Conservation (phyloP, 2,329 filamentous ascomycete species). For the Aaosphaeria arxii region DNA sequence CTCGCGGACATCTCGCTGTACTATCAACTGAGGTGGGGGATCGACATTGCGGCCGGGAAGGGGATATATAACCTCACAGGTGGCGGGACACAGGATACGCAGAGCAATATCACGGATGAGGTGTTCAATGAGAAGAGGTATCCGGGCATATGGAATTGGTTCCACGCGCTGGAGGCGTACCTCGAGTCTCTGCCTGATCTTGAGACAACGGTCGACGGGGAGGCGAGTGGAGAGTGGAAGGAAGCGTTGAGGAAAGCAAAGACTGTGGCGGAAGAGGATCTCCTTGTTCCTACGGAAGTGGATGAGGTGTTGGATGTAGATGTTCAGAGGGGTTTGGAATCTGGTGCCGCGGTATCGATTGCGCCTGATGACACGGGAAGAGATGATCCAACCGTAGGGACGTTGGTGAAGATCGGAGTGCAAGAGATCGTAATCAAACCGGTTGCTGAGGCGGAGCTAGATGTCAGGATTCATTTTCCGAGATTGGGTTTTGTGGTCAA, state of each 20-base stretch:
- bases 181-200: slow-evolving; percentile 25
- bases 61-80: slow-evolving; percentile 35
- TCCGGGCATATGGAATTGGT: slow-evolving; percentile 36
- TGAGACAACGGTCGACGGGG: slow-evolving; percentile 15
- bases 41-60: slow-evolving; percentile 35
- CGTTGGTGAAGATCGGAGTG: slow-evolving; percentile 34
- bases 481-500: slow-evolving; percentile 38
- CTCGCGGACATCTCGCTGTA: slow-evolving; percentile 38
- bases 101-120: slow-evolving; percentile 11
- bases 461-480: slow-evolving; percentile 40
- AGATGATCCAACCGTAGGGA: slow-evolving; percentile 37
- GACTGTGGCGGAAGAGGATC: slow-evolving; percentile 6
- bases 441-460: slow-evolving; percentile 23
- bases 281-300: slow-evolving; percentile 31
- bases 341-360: slow-evolving; percentile 30
- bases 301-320: slow-evolving; percentile 23
- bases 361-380: slow-evolving; percentile 42
- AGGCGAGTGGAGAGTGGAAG: slow-evolving; percentile 3
- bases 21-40: slow-evolving; percentile 40
- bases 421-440: slow-evolving; percentile 42
- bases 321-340: slow-evolving; percentile 23
- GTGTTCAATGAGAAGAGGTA: slow-evolving; percentile 40
- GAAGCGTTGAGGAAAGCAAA: slow-evolving; percentile 1
- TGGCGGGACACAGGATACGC: slow-evolving; percentile 26
- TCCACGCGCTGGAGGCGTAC: slow-evolving; percentile 30